Percentiles rank a stretch among this genome's conserved stretches.
Conservation (phyloP, 441 rosid species). For the Biscutella laevigata region DNA sequence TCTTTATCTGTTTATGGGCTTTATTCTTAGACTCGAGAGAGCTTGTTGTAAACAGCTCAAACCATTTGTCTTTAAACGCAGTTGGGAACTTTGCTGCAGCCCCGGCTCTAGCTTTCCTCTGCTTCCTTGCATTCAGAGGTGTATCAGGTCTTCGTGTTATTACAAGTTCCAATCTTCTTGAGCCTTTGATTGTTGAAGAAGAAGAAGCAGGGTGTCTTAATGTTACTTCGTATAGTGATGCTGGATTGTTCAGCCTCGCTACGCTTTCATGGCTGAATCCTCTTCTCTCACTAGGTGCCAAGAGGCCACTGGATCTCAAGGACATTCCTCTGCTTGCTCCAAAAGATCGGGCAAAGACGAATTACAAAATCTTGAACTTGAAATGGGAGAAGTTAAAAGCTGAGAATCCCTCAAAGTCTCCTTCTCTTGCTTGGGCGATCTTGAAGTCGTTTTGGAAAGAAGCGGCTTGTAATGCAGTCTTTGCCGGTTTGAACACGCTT, state of each 20-base stretch:
- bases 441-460: conserved; percentile 79
- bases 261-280: conserved; percentile 83
- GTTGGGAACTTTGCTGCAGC: conserved; percentile 52
- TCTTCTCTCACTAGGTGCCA: conserved; percentile 73
- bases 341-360: conserved; percentile 65
- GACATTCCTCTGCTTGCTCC: conserved; percentile 83
- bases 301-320: conserved; percentile 76
- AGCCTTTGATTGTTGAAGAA: conserved; percentile 30
- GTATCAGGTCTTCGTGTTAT: conserved; percentile 43
- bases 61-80: conserved; percentile 44
- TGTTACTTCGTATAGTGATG: conserved; percentile 57
- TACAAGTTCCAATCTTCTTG: conserved; percentile 52
- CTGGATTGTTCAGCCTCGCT: conserved; percentile 60
- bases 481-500: conserved; percentile 45
- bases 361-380: conserved; percentile 55
- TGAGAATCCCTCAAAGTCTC: conserved; percentile 43
- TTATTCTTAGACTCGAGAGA: conserved; percentile 54
- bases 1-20: conserved; percentile 51
- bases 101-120: conserved; percentile 68
- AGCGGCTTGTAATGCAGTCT: conserved; percentile 74
- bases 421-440: conserved; percentile 74
- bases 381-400: conserved; percentile 74
- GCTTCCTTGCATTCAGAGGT: conserved; percentile 57
- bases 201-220: conserved; percentile 53
- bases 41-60: conserved; percentile 35